Evolutionary conservation across 176 grass and related monocot species (phyloP), one percentile per base, ranked within the genome.

Genomic region (Avena atlantica): DNA sequence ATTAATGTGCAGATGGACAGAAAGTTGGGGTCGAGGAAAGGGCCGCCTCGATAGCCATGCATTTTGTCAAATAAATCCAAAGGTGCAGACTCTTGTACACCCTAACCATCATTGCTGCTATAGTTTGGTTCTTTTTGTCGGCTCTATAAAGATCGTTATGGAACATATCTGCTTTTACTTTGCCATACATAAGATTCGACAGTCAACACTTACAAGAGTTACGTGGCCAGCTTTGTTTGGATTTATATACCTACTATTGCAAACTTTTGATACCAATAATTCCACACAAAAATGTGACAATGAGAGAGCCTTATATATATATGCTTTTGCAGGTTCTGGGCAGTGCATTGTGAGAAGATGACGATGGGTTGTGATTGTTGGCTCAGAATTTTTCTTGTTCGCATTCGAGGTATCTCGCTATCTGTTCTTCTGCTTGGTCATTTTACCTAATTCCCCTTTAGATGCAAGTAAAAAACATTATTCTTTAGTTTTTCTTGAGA

Each of bases 191-290:
- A 74, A n/a, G 20, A 49, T 74, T 74, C 42, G 1, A 24, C 11
- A 24, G n/a, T 62, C 21, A 9, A 24, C 59, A 24, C 59, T 24
- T 62, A 62, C 21, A 72, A 71, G 70, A 48, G n/a, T 47, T 48
- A 73, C 20, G 1, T 47, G 70, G 1, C 5, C 70, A 73, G 20
- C 70, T 11, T 48, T 14, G 69, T 73, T 73, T 73, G 5, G 42
- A 48, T 48, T 10, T 50, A 73, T 73, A 73, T 20, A 71, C 12
- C 0, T 12, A 20, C 15, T 2, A 20, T 71, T 44, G 37, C 36
- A n/a, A 71, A 71, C 36, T 71, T 42, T n/a, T 71, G 20, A n/a
- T 71, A 71, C 68, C 36, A n/a, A 71, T 44, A 44, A 71, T 71
- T 71, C 17, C 68, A 71, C 9, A 71, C 20, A 6, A 40, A 71